phyloP scores from a whole-genome alignment of 2,329 filamentous ascomycete species.

The Bisporella sp. region DNA sequence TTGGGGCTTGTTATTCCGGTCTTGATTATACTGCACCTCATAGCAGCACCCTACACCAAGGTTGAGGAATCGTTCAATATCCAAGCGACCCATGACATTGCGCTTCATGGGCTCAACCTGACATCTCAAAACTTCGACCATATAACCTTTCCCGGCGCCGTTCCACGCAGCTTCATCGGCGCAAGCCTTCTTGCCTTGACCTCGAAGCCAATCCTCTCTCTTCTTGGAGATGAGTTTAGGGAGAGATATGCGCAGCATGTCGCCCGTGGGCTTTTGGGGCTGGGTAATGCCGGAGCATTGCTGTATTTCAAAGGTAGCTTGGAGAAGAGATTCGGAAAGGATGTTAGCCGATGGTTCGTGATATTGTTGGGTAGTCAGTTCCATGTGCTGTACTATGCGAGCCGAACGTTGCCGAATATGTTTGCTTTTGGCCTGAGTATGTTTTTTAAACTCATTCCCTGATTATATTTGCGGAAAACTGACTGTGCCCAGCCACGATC shows the following conservation, averaged over 20 bases:
- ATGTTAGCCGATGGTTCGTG: conserved; percentile 71
- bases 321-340: conserved; percentile 58
- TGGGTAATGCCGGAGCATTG: conserved; percentile 66
- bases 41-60: conserved; percentile 82
- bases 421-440: conserved; percentile 83
- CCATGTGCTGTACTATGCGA: conserved; percentile 88
- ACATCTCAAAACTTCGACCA: conserved; percentile 78
- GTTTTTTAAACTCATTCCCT: conserved; percentile 26
- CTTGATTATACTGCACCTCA: conserved; percentile 61
- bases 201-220: conserved; percentile 58
- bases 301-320: conserved; percentile 59
- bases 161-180: conserved; percentile 86
- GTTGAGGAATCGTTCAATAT: conserved; percentile 99
- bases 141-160: conserved; percentile 80
- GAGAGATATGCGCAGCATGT: conserved; percentile 46
- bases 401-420: conserved; percentile 89
- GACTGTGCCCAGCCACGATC: neutral
- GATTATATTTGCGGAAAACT: too few species aligned
- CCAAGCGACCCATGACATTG: conserved; percentile 85
- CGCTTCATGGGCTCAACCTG: conserved; percentile 69
- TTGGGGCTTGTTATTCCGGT: conserved; percentile 48
- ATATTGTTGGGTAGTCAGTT: conserved; percentile 79
- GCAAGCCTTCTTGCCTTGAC: conserved; percentile 67
- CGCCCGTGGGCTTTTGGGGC: conserved; percentile 70
- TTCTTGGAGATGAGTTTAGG: conserved; percentile 41